These are phyloP conservation scores for Phytophthora cajani DNA, from an alignment of 352 stramenopile genomes.

Conservation along the genomic window DNA sequence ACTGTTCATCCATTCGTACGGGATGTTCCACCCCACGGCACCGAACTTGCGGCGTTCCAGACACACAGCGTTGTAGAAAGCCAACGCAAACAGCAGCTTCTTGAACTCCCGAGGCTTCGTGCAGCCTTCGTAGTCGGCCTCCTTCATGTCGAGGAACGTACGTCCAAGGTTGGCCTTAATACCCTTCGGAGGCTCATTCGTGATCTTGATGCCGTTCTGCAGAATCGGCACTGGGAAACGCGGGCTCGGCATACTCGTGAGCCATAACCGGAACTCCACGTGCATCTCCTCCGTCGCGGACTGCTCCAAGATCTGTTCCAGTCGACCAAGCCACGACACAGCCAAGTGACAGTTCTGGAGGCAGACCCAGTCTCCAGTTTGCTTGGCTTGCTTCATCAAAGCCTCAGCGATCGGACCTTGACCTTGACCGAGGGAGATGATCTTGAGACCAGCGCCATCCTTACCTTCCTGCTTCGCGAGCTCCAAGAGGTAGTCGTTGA, in stretches of 20 bases:
- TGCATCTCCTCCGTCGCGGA: slow-evolving; percentile 75
- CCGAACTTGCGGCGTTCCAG: slow-evolving; percentile 95
- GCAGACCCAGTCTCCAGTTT: slow-evolving; percentile 94
- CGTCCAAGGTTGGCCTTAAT: slow-evolving; percentile 93
- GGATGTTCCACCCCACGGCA: slow-evolving; percentile 96
- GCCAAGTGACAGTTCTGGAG: slow-evolving; percentile 96
- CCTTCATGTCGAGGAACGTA: slow-evolving; percentile 94
- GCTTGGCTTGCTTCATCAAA: slow-evolving; percentile 90
- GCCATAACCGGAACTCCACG: slow-evolving; percentile 92
- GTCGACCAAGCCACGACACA: slow-evolving; percentile 88
- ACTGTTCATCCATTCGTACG: slow-evolving; percentile 97
- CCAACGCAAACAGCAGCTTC: slow-evolving; percentile 91
- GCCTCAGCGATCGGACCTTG: slow-evolving; percentile 93
- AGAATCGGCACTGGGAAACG: slow-evolving; percentile 94
- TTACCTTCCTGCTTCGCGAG: slow-evolving; percentile 92
- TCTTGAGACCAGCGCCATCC: slow-evolving; percentile 85
- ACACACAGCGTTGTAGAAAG: slow-evolving; percentile 96
- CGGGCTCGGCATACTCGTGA: slow-evolving; percentile 93
- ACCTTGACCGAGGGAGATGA: slow-evolving; percentile 95
- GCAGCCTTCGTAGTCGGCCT: slow-evolving; percentile 88
- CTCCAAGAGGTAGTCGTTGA: slow-evolving; percentile 94
- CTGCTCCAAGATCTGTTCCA: slow-evolving; percentile 92
- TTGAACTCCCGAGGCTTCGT: slow-evolving; percentile 91
- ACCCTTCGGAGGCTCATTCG: slow-evolving; percentile 93
- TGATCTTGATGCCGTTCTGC: slow-evolving; percentile 97